Evolutionary conservation across 768 basidiomycete genomes (phyloP), one percentile per base, ranked within the genome.

Genomic region (Termitomyces sp.): DNA sequence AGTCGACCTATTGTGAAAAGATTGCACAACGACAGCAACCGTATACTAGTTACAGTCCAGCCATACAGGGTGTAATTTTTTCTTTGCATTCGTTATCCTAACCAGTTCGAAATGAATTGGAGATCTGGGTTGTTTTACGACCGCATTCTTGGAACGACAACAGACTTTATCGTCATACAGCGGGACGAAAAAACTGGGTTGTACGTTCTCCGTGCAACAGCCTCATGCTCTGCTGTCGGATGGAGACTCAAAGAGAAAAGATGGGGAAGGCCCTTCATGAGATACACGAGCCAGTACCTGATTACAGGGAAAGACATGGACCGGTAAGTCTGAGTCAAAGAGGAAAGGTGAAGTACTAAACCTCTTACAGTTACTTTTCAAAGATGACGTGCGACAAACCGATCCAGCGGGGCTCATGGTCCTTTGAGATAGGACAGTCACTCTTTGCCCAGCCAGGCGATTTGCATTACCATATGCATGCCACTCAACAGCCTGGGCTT

Each of bases 331-430:
- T 11, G 15, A 28, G 39, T 22, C 11, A 40, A 51, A 56, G 35
- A 36, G 8, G 1, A 49, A 8, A 13, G 39, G 15, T 16, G 39
- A 39, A 39, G 39, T 15, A 5, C 18, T 60, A 12, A 65, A 28
- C 28, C 15, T 39, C 13, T 12, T 7, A 32, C 44, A 84, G 81
- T 32, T 84, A 69, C 64, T 84, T 84, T 67, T 74, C 77, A 6
- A 83, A 79, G 52, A 70, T 85, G 73, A 68, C 77, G 33, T 69
- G 73, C 39, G 68, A 81, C 24, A 81, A 80, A 61, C 81, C 83
- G 5, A 84, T 84, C 35, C 82, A 84, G 61, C 72, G 82, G 46
- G 81, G 79, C 1, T 83, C 83, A 0, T 84, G 84, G 83, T 69
- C 74, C 16, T 56, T 84, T 24, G 82, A 83, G 66, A 68, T 79